A percentile compares a stretch with the other conserved stretches of the same genome.
These are phyloP conservation scores for Cryptosporidium ryanae DNA, from an alignment of 169 alveolate genomes.

Conservation along the genomic window DNA sequence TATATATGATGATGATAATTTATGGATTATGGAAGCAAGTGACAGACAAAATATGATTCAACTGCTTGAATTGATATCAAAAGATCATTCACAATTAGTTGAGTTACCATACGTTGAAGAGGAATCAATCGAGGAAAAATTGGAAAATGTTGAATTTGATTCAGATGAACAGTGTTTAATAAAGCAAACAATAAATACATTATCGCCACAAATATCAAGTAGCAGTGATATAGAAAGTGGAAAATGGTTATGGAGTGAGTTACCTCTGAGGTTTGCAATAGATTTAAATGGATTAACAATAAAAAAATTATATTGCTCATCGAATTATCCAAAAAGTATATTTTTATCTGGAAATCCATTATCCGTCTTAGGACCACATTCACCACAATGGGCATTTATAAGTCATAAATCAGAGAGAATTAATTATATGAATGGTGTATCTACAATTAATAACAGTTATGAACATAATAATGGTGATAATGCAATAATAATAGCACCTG, in stretches of 20 bases:
- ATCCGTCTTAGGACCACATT: conserved; percentile 67
- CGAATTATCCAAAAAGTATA: conserved; percentile 60
- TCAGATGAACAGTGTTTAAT: conserved; percentile 27
- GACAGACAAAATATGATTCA: conserved; percentile 21
- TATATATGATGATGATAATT: conserved; percentile 68
- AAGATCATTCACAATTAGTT: conserved; percentile 64
- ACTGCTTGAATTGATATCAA: conserved; percentile 38
- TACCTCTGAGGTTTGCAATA: conserved; percentile 66
- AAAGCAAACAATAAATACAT: conserved; percentile 21
- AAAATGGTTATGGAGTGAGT: conserved; percentile 65
- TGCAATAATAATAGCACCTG: conserved; percentile 58
- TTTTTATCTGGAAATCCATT: conserved; percentile 66
- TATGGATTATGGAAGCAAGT: conserved; percentile 50
- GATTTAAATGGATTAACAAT: conserved; percentile 64
- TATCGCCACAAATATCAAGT: conserved; percentile 55
- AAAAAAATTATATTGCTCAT: conserved; percentile 43
- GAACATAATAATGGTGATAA: conserved; percentile 35
- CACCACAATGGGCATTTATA: conserved; percentile 75
- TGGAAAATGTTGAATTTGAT: conserved; percentile 24
- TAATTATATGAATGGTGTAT: conserved; percentile 60
- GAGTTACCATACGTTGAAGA: conserved; percentile 72
- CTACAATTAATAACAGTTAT: conserved; percentile 26
- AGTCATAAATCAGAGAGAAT: conserved; percentile 71
- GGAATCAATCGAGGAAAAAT: conserved; percentile 46
- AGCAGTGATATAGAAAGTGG: conserved; percentile 56